Percentiles rank a stretch among this genome's conserved stretches.
Conservation (phyloP, 192 early-diverging fungal species). For the Backusella mclennaniae region DNA sequence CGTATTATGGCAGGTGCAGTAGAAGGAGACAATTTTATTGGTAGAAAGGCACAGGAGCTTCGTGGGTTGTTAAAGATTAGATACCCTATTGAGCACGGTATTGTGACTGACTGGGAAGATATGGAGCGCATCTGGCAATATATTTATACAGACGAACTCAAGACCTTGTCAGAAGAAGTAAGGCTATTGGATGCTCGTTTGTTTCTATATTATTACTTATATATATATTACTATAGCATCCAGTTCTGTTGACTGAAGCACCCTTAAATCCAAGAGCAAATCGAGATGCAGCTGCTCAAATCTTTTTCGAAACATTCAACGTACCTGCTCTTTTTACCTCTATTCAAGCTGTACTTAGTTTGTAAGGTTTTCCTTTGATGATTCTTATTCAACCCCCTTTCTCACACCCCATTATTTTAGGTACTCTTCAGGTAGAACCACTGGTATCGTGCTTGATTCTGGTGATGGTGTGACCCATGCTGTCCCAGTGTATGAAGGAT, state of each 20-base stretch:
- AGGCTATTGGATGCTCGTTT: neutral
- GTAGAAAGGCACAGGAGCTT: constrained; percentile 92
- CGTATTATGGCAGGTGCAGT: constrained; percentile 98
- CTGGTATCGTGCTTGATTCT: constrained; percentile 93
- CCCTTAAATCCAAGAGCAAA: constrained; percentile 92
- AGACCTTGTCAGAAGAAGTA: constrained; percentile 93
- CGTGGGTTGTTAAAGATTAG: constrained; percentile 91
- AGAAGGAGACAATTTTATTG: constrained; percentile 95
- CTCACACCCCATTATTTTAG: constrained; percentile 29
- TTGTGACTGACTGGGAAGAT: constrained; percentile 97
- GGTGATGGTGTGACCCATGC: constrained; percentile 97
- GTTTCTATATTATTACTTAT: neutral
- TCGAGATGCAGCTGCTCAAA: constrained; percentile 91
- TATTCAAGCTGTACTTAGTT: constrained; percentile 95
- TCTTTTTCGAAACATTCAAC: constrained; percentile 99
- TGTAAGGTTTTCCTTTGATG: constrained; percentile 48
- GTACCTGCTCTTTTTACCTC: constrained; percentile 96
- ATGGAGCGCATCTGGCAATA: constrained; percentile 99
- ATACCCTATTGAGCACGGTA: constrained; percentile 97
- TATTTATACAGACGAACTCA: constrained; percentile 96
- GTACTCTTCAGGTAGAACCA: constrained; percentile 96
- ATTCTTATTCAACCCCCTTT: neutral
- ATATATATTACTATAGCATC: constrained; percentile 63
- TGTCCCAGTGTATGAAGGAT: constrained; percentile 96
- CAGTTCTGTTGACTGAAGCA: constrained; percentile 95